Evolutionary conservation across 2,329 filamentous ascomycete species (phyloP).

Genomic region (Hymenoscyphus albidus): DNA sequence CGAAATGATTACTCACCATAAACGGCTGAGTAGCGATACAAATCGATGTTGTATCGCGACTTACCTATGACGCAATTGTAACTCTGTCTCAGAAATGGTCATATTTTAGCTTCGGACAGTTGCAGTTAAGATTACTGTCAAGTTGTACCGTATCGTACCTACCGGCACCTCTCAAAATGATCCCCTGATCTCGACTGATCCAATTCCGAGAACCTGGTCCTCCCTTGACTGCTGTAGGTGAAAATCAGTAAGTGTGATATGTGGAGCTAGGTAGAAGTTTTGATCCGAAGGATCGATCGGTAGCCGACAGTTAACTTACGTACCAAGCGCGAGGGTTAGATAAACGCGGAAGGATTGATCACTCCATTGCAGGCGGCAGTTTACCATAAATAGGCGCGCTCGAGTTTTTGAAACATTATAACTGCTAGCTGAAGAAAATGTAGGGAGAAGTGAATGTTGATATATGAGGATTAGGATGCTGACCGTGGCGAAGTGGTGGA

Average conservation of each 20-base stretch:
- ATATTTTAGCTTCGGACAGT: background rate
- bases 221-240: background rate
- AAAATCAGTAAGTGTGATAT: background rate
- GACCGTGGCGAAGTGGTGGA: background rate
- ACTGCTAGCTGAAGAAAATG: background rate
- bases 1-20: background rate
- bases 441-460: background rate
- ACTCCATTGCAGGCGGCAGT: background rate
- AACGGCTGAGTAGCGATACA: background rate
- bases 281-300: background rate
- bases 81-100: background rate
- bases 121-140: background rate
- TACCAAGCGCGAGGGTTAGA: background rate
- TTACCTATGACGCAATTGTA: background rate
- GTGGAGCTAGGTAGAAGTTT: background rate
- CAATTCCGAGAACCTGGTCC: background rate
- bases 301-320: background rate
- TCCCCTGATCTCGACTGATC: background rate
- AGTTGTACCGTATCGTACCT: background rate
- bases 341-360: background rate
- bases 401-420: background rate
- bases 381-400: slow-evolving; percentile 2
- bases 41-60: no score
- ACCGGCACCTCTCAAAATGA: background rate
- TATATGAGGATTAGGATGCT: background rate